phyloP scores from a whole-genome alignment of 805 yeast genomes.

The Candida krabiensis region DNA sequence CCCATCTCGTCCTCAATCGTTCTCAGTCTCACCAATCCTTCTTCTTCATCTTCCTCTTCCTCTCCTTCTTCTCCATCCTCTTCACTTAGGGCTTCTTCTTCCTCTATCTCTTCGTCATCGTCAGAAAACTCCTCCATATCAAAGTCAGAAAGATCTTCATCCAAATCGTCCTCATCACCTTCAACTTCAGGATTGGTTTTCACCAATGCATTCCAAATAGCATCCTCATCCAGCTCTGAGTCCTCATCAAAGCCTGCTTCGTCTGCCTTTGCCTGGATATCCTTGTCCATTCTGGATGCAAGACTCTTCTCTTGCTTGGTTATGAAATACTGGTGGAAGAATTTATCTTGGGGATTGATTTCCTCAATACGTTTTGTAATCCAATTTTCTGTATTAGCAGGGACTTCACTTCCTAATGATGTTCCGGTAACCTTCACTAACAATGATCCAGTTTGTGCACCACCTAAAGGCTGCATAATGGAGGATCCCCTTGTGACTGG shows the following conservation, averaged over 20 bases:
- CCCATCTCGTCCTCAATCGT: conserved; percentile 31
- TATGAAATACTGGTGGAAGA: conserved; percentile 83
- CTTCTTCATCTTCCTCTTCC: conserved; percentile 37
- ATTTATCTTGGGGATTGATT: conserved; percentile 82
- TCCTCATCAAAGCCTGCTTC: conserved; percentile 38
- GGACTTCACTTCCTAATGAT: conserved; percentile 43
- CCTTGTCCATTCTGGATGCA: conserved; percentile 42
- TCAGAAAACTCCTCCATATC: conserved; percentile 38
- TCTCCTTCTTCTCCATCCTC: conserved; percentile 29
- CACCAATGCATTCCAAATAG: conserved; percentile 60
- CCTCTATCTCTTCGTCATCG: conserved; percentile 33
- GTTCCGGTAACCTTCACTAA: conserved; percentile 60
- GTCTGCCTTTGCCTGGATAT: conserved; percentile 44
- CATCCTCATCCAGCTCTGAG: conserved; percentile 53
- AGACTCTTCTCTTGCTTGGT: conserved; percentile 49
- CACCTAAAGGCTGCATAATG: conserved; percentile 97
- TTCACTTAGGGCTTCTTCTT: conserved; percentile 21
- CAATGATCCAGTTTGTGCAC: conserved; percentile 69
- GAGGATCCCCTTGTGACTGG: conserved; percentile 77
- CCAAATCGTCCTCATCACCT: conserved; percentile 40
- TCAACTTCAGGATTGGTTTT: conserved; percentile 58
- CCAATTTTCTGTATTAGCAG: conserved; percentile 90
- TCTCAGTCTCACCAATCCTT: conserved; percentile 28
- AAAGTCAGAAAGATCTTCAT: conserved; percentile 38
- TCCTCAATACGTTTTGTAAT: conserved; percentile 57